Conservation (phyloP, 2,329 filamentous ascomycete genomes). For the Paramyrothecium roridum region DNA sequence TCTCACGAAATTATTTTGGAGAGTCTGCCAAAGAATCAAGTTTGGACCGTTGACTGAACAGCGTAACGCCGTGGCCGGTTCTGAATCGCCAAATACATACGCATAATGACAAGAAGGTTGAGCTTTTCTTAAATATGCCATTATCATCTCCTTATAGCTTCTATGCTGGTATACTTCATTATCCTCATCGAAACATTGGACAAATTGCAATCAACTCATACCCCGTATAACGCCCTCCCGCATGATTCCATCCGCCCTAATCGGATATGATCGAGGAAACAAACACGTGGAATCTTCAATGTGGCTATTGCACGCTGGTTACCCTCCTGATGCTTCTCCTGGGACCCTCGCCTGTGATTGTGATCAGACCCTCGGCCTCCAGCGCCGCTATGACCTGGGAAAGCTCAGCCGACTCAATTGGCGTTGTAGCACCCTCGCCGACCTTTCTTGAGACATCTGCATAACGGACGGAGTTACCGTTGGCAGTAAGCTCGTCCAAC, state of each 20-base stretch:
- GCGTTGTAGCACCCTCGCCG: conserved; percentile 65
- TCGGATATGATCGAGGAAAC: background rate
- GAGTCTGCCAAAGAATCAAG: conserved; percentile 5
- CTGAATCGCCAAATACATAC: no score
- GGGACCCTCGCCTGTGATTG: conserved; percentile 78
- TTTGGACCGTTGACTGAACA: conserved; percentile 10
- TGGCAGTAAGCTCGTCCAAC: conserved; percentile 76
- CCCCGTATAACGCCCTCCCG: background rate
- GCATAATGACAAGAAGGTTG: no score
- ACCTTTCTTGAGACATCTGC: conserved; percentile 74
- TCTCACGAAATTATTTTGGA: conserved; percentile 7
- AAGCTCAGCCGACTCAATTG: conserved; percentile 78
- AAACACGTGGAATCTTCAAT: background rate
- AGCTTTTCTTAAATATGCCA: background rate
- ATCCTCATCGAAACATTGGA: background rate
- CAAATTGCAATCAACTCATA: background rate
- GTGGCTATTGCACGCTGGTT: conserved; percentile 28
- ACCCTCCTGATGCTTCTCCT: conserved; percentile 79
- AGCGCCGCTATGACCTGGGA: conserved; percentile 74
- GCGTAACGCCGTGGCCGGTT: no score
- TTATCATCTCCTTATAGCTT: background rate
- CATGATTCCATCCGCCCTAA: conserved; percentile 8
- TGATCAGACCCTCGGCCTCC: conserved; percentile 81
- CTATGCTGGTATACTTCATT: background rate
- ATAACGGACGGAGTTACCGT: conserved; percentile 68